phyloP scores from a whole-genome alignment of 2,329 filamentous ascomycete species.

The Fusarium keratoplasticum region DNA sequence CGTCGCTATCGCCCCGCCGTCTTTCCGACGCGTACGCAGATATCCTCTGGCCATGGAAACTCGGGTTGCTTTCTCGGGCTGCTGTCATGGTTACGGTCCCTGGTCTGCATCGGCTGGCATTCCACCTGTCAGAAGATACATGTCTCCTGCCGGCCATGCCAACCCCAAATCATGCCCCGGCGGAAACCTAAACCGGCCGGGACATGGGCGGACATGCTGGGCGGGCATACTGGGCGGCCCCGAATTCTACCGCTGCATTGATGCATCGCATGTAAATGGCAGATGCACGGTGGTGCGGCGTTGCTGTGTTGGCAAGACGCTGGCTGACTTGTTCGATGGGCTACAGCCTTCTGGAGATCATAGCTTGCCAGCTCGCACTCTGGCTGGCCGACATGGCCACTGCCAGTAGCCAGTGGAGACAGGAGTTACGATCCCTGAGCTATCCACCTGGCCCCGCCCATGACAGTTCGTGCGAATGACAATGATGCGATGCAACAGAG shows the following conservation, averaged over 20 bases:
- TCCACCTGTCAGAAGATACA: neutral
- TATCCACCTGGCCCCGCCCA: constrained; percentile 8
- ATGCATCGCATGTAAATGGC: constrained; percentile 14
- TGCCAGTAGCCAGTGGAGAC: constrained; percentile 14
- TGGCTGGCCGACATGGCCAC: constrained; percentile 5
- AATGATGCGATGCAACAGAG: constrained; percentile 9
- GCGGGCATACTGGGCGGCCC: constrained; percentile 14
- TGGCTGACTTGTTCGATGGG: constrained; percentile 31
- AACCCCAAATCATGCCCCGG: constrained; percentile 15
- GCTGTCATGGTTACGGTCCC: neutral
- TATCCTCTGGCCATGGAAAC: neutral
- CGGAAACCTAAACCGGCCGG: constrained; percentile 16
- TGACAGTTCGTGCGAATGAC: constrained; percentile 30
- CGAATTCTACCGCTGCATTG: constrained; percentile 30
- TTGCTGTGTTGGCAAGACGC: constrained; percentile 34
- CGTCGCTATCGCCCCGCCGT: neutral
- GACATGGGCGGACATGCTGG: constrained; percentile 6
- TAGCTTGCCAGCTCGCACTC: constrained; percentile 9
- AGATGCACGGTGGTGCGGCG: constrained; percentile 22
- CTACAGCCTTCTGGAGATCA: constrained; percentile 12
- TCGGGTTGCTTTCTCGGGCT: neutral
- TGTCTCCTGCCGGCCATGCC: constrained; percentile 1
- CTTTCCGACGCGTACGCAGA: neutral
- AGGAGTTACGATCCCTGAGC: constrained; percentile 1
- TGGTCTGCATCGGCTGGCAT: neutral